Conservation (phyloP, 139 green algal genomes). For the Tetradesmus obliquus region DNA sequence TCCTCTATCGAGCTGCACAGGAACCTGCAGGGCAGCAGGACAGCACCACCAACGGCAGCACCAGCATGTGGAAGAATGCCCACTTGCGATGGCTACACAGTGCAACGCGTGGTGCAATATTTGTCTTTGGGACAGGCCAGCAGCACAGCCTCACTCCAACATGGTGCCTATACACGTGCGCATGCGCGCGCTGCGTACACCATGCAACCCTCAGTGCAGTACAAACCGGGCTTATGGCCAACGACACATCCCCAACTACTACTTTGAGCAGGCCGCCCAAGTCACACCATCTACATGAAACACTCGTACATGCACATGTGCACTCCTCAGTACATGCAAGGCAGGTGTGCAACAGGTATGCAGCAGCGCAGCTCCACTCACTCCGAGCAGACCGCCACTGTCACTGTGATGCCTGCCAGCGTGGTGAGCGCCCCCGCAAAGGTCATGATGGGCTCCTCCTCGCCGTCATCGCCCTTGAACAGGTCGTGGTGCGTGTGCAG, state of each 20-base stretch:
- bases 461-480: conserved; percentile 62
- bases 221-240: too few relatives aligned
- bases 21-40: conserved; percentile 55
- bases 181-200: too few relatives aligned
- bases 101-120: neutral
- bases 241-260: too few relatives aligned
- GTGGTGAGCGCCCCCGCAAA: conserved; percentile 62
- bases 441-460: conserved; percentile 73
- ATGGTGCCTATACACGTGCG: neutral
- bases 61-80: neutral
- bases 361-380: conserved; percentile 44
- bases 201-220: too few relatives aligned
- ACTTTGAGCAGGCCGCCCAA: too few relatives aligned
- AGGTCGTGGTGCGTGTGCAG: conserved; percentile 81
- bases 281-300: too few relatives aligned
- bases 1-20: conserved; percentile 83
- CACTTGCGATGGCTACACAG: neutral
- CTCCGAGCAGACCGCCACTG: conserved; percentile 82
- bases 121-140: too few relatives aligned
- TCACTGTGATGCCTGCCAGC: conserved; percentile 75
- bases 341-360: neutral
- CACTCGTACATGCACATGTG: too few relatives aligned
- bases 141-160: neutral
- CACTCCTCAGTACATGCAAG: too few relatives aligned
- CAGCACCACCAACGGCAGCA: neutral